A percentile compares a stretch with the other conserved stretches of the same genome.
Conservation (phyloP, 352 stramenopile genomes). For the Phytophthora constricta region DNA sequence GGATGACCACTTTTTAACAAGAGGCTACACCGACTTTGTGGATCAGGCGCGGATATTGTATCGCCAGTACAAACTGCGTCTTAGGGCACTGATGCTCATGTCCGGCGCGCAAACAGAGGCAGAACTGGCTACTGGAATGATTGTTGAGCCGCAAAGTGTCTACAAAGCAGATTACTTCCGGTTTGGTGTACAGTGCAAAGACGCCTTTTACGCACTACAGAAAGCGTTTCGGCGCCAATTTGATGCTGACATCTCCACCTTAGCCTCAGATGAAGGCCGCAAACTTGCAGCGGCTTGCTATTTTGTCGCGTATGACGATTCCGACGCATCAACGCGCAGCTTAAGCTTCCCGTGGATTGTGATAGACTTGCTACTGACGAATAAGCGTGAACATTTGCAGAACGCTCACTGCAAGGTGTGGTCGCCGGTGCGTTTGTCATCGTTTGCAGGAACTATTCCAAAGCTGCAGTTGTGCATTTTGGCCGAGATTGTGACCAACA, state of each 20-base stretch:
- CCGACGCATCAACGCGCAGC: slow-evolving; percentile 30
- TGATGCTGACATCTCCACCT: slow-evolving; percentile 21
- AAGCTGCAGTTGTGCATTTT: slow-evolving; percentile 71
- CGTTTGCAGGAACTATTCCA: slow-evolving; percentile 44
- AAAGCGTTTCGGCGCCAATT: slow-evolving; percentile 60
- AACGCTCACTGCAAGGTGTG: slow-evolving; percentile 30
- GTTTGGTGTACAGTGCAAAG: slow-evolving; percentile 74
- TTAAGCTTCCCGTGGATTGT: slow-evolving; percentile 84
- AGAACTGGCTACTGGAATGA: slow-evolving; percentile 79
- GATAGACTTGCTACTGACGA: slow-evolving; percentile 55
- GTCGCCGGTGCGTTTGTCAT: slow-evolving; percentile 31
- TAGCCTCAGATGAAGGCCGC: slow-evolving; percentile 28
- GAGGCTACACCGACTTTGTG: slow-evolving; percentile 60
- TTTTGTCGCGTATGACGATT: slow-evolving; percentile 62
- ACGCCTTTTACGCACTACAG: slow-evolving; percentile 65
- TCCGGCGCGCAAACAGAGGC: slow-evolving; percentile 67
- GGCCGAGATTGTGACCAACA: slow-evolving; percentile 54
- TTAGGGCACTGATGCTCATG: slow-evolving; percentile 62
- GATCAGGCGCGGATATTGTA: slow-evolving; percentile 53
- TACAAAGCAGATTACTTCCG: slow-evolving; percentile 83
- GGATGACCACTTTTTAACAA: slow-evolving; percentile 60
- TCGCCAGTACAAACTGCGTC: slow-evolving; percentile 66
- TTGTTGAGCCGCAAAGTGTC: slow-evolving; percentile 60
- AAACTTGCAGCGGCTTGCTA: slow-evolving; percentile 79
- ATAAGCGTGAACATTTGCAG: slow-evolving; percentile 37